Evolutionary conservation across 139 green algal species (phyloP).

Genomic region (Chlorella sp.): DNA sequence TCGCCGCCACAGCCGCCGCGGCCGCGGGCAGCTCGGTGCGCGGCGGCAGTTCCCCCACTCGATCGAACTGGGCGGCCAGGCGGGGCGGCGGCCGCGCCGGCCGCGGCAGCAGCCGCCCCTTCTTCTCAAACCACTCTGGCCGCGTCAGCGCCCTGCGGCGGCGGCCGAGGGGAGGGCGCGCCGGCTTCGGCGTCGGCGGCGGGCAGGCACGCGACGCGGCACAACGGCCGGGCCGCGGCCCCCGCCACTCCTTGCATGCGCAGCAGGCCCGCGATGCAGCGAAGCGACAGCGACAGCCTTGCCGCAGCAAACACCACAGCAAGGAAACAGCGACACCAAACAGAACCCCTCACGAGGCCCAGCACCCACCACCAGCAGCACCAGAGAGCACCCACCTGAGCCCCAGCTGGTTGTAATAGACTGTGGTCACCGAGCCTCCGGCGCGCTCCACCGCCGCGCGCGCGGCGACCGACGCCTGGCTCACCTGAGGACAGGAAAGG

Average conservation of each 20-base stretch:
- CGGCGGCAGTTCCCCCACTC: slow-evolving; percentile 47
- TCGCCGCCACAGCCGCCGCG: too few species aligned
- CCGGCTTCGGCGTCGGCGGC: not conserved
- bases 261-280: too few species aligned
- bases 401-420: slow-evolving; percentile 94
- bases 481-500: slow-evolving; percentile 69
- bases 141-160: slow-evolving; percentile 74
- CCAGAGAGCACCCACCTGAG: too few species aligned
- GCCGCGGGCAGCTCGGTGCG: not conserved
- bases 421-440: slow-evolving; percentile 81
- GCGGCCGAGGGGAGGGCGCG: not conserved
- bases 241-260: too few species aligned
- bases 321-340: too few species aligned
- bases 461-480: slow-evolving; percentile 52
- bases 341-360: too few species aligned
- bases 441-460: slow-evolving; percentile 60
- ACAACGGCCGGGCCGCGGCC: too few species aligned
- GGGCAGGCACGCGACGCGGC: too few species aligned
- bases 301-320: too few species aligned
- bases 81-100: slow-evolving; percentile 73
- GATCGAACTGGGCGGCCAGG: slow-evolving; percentile 61
- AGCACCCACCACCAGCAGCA: too few species aligned
- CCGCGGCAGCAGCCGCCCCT: slow-evolving; percentile 72
- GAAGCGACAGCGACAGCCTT: too few species aligned
- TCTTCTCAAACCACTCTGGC: slow-evolving; percentile 75